Evolutionary conservation across 108 stramenopile genomes (phyloP), one percentile per base, ranked within the genome.

Genomic region (Aureococcus anophagefferens): DNA sequence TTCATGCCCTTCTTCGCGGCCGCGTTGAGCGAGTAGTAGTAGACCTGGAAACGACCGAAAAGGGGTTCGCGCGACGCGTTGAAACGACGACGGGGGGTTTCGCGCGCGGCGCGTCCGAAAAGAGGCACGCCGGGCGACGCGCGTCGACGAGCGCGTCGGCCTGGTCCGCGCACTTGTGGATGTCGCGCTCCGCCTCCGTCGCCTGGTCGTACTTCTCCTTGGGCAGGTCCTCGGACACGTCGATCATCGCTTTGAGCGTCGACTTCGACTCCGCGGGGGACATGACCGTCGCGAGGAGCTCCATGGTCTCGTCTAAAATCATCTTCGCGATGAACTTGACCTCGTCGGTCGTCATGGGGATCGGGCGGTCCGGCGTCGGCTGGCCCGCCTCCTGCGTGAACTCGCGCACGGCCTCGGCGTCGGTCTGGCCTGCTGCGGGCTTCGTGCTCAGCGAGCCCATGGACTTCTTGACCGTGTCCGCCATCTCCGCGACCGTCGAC

Each of bases 271-370:
- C 69, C 28, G 18, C 74, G 44, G 74, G 74, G 17, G 33, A n/a
- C 34, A 63, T 59, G 32, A 75, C 74, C 0, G 74, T 75, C 14
- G 74, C 74, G 29, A 68, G 68, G 51, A 75, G 66, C 74, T 75
- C 74, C 74, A 75, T 75, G 37, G 70, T 69, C 74, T 75, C 74
- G 69, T 75, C 74, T 13, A 75, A 69, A 51, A 75, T 67, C 74
- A 75, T 75, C 63, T 75, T 75, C 18, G 74, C 62, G 67, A 75
- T 35, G 64, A 75, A 75, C 30, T 45, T 35, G 32, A 75, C 74
- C 69, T 75, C 65, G 0, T 68, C 46, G 25, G 34, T 63, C 4
- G 32, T 62, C 74, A 75, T 75, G 35, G 63, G 67, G 9, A 68
- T 37, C 44, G 74, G 74, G 63, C 44, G 37, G 7, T 75, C 69